phyloP scores from a whole-genome alignment of 352 stramenopile species.

The Pythium guiyangense region DNA sequence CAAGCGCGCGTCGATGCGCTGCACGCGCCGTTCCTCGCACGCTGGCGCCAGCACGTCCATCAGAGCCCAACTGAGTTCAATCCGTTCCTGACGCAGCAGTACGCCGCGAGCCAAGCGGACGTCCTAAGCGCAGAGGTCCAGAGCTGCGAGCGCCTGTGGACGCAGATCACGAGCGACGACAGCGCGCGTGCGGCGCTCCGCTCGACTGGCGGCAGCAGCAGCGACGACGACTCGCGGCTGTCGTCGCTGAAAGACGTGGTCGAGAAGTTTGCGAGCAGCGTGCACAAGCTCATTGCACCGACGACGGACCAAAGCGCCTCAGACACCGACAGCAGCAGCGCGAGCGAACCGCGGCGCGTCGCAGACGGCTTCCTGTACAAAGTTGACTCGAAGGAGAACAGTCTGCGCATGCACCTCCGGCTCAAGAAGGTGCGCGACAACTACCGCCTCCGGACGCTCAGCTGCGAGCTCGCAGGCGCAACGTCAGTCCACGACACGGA shows the following conservation, averaged over 20 bases:
- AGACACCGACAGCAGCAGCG: background rate
- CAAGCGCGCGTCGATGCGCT: slow-evolving; percentile 16
- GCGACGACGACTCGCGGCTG: slow-evolving; percentile 35
- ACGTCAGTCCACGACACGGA: slow-evolving; percentile 44
- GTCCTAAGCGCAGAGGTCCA: slow-evolving; percentile 41
- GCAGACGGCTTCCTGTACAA: slow-evolving; percentile 46
- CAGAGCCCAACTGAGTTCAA: slow-evolving; percentile 60
- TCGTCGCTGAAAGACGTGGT: slow-evolving; percentile 63
- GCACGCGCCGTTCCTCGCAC: slow-evolving; percentile 37
- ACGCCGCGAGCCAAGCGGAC: slow-evolving; percentile 44
- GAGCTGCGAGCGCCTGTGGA: slow-evolving; percentile 50
- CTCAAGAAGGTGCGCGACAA: slow-evolving; percentile 63
- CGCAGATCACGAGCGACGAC: slow-evolving; percentile 37
- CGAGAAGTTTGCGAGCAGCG: slow-evolving; percentile 73
- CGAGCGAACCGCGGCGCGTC: background rate
- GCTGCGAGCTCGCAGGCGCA: slow-evolving; percentile 45
- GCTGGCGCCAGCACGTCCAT: slow-evolving; percentile 39
- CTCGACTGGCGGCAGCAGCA: slow-evolving; percentile 20
- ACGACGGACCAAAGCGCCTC: too few species aligned
- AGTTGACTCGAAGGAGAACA: slow-evolving; percentile 65
- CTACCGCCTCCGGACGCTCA: slow-evolving; percentile 63
- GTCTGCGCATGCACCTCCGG: slow-evolving; percentile 65
- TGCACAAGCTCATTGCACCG: slow-evolving; percentile 58
- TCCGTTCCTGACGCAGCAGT: slow-evolving; percentile 54
- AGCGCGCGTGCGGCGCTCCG: slow-evolving; percentile 20